Conservation (phyloP, 495 filamentous ascomycete genomes). For the Penicillium soppii region DNA sequence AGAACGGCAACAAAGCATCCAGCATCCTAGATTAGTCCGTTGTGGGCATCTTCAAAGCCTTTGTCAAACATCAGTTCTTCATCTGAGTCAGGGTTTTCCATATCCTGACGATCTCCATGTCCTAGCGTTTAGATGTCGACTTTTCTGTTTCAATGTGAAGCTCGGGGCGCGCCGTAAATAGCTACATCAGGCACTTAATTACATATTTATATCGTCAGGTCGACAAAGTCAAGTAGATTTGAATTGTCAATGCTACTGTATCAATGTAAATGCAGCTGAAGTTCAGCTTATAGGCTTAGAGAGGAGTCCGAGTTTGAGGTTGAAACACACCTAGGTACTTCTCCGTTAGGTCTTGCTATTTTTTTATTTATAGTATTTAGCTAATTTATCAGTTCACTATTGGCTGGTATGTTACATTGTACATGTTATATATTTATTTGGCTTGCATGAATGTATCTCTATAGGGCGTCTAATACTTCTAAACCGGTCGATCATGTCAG, state of each 20-base stretch:
- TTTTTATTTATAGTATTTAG: neutral
- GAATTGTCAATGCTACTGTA: conserved; percentile 1
- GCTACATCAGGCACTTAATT: too few relatives aligned
- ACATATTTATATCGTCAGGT: too few relatives aligned
- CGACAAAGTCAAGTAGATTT: neutral
- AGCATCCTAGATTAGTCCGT: too few relatives aligned
- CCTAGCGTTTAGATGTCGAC: too few relatives aligned
- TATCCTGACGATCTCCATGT: too few relatives aligned
- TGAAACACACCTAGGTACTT: conserved; percentile 18
- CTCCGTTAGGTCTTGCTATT: neutral
- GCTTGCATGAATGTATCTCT: too few relatives aligned
- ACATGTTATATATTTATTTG: too few relatives aligned
- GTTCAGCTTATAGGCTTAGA: neutral
- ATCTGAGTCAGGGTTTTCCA: conserved; percentile 9
- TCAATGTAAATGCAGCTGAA: neutral
- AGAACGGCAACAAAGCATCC: neutral
- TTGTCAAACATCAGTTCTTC: neutral
- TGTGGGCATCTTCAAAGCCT: too few relatives aligned
- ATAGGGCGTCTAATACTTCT: too few relatives aligned
- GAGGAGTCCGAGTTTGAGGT: conserved; percentile 7
- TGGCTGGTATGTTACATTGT: neutral
- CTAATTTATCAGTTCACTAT: neutral
- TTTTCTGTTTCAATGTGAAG: too few relatives aligned
- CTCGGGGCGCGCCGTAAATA: neutral
- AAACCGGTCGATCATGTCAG: conserved; percentile 3